These are phyloP conservation scores for Lunularia cruciata DNA, from an alignment of 225 moss, liverwort and hornwort species.

Conservation along the genomic window DNA sequence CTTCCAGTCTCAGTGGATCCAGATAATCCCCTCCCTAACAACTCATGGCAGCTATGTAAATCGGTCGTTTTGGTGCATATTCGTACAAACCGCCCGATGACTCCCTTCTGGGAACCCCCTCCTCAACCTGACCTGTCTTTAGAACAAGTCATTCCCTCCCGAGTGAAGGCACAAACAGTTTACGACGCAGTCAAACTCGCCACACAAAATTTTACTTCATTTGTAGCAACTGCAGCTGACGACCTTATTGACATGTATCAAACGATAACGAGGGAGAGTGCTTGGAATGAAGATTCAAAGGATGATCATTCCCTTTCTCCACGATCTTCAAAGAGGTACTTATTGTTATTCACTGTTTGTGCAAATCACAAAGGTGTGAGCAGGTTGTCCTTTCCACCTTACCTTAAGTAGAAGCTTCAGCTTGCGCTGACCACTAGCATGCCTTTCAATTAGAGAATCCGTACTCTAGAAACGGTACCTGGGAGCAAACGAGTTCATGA, in stretches of 20 bases:
- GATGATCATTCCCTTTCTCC: not conserved
- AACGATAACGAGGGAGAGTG: conserved; percentile 38
- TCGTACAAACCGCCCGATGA: conserved; percentile 51
- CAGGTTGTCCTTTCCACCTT: no score
- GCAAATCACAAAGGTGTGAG: not conserved
- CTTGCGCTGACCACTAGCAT: no score
- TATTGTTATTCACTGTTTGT: not conserved
- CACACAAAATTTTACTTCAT: conserved; percentile 56
- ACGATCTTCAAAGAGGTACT: conserved; percentile 5
- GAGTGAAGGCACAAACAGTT: conserved; percentile 56
- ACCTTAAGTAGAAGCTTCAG: no score
- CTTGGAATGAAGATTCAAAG: conserved; percentile 4
- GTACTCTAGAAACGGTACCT: no score
- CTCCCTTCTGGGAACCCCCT: conserved; percentile 59
- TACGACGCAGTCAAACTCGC: conserved; percentile 55
- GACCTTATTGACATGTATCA: conserved; percentile 67
- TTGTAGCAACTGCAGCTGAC: conserved; percentile 57
- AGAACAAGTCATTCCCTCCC: conserved; percentile 52
- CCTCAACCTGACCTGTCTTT: conserved; percentile 56
- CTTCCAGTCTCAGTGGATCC: conserved; percentile 20
- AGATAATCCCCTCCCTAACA: conserved; percentile 32
- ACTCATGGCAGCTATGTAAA: conserved; percentile 71
- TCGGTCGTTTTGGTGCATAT: conserved; percentile 50
- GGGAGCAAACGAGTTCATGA: no score
- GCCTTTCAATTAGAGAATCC: no score